Conservation (phyloP, 2,329 filamentous ascomycete genomes). For the Penicillium thymicola region DNA sequence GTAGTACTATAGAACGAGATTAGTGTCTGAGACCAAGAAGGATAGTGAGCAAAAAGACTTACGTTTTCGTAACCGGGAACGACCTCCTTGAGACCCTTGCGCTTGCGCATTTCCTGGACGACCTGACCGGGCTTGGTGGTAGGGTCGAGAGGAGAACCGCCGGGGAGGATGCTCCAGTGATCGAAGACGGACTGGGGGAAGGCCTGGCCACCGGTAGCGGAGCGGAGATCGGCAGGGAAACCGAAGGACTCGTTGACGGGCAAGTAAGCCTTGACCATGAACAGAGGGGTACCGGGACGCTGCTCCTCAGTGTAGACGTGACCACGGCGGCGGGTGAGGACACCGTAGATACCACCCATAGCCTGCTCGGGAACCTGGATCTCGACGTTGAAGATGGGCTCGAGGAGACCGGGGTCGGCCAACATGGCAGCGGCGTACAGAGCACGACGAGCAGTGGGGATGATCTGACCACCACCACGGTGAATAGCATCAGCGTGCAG, state of each 20-base stretch:
- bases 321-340: conserved; percentile 94
- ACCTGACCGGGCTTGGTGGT: conserved; percentile 78
- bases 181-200: conserved; percentile 99
- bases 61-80: conserved; percentile 94
- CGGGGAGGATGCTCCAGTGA: conserved; percentile 95
- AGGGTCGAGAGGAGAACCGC: conserved; percentile 84
- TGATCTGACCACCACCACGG: conserved; percentile 98
- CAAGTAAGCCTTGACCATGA: conserved; percentile 98
- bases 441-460: conserved; percentile 95
- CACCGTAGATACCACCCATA: conserved; percentile 99
- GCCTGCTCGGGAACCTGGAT: conserved; percentile 98
- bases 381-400: conserved; percentile 98
- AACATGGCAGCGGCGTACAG: conserved; percentile 90
- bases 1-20: conserved; percentile 69
- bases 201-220: conserved; percentile 90
- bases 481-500: conserved; percentile 99
- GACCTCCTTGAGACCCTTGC: conserved; percentile 98
- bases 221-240: conserved; percentile 96
- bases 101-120: conserved; percentile 89
- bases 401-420: conserved; percentile 84
- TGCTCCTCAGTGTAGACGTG: conserved; percentile 99
- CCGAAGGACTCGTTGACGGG: conserved; percentile 97
- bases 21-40: conserved; percentile 12
- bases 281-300: conserved; percentile 96
- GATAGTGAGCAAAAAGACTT: conserved; percentile 50